Conservation (phyloP, 2,329 filamentous ascomycete genomes). For the Aureobasidium sp. region DNA sequence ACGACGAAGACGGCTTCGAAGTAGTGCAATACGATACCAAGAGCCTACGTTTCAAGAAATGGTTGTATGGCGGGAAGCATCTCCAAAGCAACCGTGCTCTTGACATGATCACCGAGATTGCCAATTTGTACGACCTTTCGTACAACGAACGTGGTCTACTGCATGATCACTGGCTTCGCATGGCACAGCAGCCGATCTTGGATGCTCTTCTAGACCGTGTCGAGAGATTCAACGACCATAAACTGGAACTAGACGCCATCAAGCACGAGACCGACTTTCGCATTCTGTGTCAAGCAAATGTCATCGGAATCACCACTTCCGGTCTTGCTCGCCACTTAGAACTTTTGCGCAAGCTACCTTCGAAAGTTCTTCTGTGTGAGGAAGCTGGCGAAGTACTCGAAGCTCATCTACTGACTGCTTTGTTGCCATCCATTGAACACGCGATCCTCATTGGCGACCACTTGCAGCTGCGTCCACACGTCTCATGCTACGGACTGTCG, state of each 20-base stretch:
- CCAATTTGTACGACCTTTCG: background rate
- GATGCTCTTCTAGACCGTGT: conserved; percentile 16
- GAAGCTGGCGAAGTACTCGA: conserved; percentile 62
- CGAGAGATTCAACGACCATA: conserved; percentile 14
- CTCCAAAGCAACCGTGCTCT: background rate
- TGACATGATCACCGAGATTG: background rate
- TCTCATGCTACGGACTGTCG: conserved; percentile 42
- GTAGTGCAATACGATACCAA: background rate
- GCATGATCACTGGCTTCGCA: conserved; percentile 13
- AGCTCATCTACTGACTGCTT: conserved; percentile 48
- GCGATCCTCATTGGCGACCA: conserved; percentile 56
- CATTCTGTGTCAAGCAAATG: conserved; percentile 33
- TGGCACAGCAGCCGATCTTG: conserved; percentile 13
- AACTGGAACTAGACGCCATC: conserved; percentile 18
- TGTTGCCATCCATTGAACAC: conserved; percentile 53
- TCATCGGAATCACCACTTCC: conserved; percentile 53
- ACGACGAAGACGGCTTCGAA: background rate
- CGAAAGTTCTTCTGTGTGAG: conserved; percentile 55
- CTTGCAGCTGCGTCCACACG: conserved; percentile 49
- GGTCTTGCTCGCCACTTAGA: conserved; percentile 46
- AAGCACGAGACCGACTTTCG: conserved; percentile 32
- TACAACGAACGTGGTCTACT: conserved; percentile 2
- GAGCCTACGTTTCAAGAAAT: conserved; percentile 16
- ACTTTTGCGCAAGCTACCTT: conserved; percentile 39
- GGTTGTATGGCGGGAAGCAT: background rate